Evolutionary conservation across 1,284 basidiomycete species (phyloP).

Genomic region (Cutaneotrichosporon cavernicola): DNA sequence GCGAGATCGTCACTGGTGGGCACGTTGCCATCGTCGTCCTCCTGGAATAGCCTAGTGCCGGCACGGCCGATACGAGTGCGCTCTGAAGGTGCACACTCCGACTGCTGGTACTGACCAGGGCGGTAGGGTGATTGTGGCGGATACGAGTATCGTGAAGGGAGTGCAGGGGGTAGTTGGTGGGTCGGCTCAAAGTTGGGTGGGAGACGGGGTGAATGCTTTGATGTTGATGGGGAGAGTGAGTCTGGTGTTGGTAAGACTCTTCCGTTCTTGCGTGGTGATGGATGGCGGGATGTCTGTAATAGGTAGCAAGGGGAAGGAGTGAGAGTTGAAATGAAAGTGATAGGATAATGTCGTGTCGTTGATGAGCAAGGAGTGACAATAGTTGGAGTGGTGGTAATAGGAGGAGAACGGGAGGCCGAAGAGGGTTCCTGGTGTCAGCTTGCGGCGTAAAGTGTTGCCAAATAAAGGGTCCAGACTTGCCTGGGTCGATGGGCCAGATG

Average conservation of each 20-base stretch:
- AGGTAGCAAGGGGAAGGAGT: neutral
- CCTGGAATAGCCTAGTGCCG: slow-evolving; percentile 28
- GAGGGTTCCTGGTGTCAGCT: slow-evolving; percentile 18
- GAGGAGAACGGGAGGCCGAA: neutral
- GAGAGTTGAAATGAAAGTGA: neutral
- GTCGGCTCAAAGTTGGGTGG: slow-evolving; percentile 23
- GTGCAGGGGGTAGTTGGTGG: slow-evolving; percentile 31
- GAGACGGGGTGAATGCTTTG: slow-evolving; percentile 18
- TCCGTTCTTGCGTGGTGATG: slow-evolving; percentile 27
- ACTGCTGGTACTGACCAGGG: slow-evolving; percentile 40
- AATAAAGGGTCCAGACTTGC: slow-evolving; percentile 3
- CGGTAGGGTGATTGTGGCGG: slow-evolving; percentile 37
- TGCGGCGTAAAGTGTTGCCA: slow-evolving; percentile 10
- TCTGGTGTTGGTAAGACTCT: slow-evolving; percentile 33
- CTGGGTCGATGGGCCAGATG: slow-evolving; percentile 8
- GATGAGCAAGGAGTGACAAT: neutral
- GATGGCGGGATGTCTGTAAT: slow-evolving; percentile 8
- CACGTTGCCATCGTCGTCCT: slow-evolving; percentile 30
- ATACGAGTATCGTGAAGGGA: slow-evolving; percentile 30
- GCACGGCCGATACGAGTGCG: slow-evolving; percentile 34
- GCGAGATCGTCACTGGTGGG: slow-evolving; percentile 17
- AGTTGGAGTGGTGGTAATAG: neutral
- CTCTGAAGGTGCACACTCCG: slow-evolving; percentile 37
- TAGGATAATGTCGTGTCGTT: neutral
- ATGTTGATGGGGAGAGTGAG: slow-evolving; percentile 32